Evolutionary conservation across 2,329 filamentous ascomycete species (phyloP).

Genomic region (Diplodia seriata): DNA sequence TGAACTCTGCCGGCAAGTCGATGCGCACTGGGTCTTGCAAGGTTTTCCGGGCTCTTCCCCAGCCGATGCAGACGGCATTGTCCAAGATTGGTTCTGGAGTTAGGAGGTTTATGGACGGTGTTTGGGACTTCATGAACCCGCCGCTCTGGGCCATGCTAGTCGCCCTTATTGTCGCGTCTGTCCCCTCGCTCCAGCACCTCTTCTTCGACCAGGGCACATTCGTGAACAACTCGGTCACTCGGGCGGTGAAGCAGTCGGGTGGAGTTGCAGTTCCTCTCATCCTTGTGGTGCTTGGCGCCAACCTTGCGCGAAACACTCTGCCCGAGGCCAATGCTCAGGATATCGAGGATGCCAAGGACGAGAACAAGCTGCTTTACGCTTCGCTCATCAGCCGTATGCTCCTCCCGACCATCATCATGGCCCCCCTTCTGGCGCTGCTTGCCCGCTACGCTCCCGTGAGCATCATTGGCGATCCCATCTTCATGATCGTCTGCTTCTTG

Average conservation of each 20-base stretch:
- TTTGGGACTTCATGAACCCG: slow-evolving; percentile 97
- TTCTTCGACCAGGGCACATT: slow-evolving; percentile 93
- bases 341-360: slow-evolving; percentile 71
- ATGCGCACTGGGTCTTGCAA: slow-evolving; percentile 45
- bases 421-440: slow-evolving; percentile 81
- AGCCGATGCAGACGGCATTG: slow-evolving; percentile 59
- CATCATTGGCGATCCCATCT: slow-evolving; percentile 97
- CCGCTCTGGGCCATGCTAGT: slow-evolving; percentile 96
- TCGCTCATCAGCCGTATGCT: slow-evolving; percentile 90
- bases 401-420: slow-evolving; percentile 89
- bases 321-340: slow-evolving; percentile 70
- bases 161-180: slow-evolving; percentile 88
- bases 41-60: slow-evolving; percentile 60
- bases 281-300: slow-evolving; percentile 91
- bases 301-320: slow-evolving; percentile 89
- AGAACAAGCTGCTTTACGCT: slow-evolving; percentile 82
- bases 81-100: slow-evolving; percentile 51
- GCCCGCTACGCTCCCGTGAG: slow-evolving; percentile 92
- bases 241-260: slow-evolving; percentile 82
- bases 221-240: slow-evolving; percentile 89
- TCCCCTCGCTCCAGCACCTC: slow-evolving; percentile 78
- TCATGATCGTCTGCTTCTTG: slow-evolving; percentile 96
- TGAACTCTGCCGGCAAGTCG: slow-evolving; percentile 37
- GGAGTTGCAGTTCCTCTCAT: slow-evolving; percentile 95
- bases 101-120: slow-evolving; percentile 66